Evolutionary conservation across 768 basidiomycete genomes (phyloP).

Genomic region (Suillus weaverae): DNA sequence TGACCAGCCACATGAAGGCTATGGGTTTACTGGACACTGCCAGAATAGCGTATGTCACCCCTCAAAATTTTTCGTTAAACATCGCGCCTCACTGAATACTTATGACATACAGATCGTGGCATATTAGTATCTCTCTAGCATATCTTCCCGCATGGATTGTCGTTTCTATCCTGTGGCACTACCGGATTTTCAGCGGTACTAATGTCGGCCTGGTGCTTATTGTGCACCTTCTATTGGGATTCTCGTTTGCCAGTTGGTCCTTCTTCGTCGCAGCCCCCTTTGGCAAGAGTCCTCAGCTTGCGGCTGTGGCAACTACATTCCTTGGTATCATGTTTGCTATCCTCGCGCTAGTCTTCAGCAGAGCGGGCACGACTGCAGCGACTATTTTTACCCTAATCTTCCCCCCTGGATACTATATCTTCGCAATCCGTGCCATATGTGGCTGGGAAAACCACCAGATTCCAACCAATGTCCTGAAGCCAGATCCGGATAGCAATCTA

Average conservation of each 20-base stretch:
- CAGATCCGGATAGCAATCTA: conserved; percentile 61
- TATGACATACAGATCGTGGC: conserved; percentile 50
- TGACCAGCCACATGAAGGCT: conserved; percentile 74
- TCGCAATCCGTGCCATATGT: conserved; percentile 63
- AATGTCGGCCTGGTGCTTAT: conserved; percentile 59
- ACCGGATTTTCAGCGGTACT: conserved; percentile 62
- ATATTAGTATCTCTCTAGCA: conserved; percentile 58
- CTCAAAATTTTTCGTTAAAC: not conserved
- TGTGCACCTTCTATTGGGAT: conserved; percentile 65
- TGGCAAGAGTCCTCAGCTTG: conserved; percentile 70
- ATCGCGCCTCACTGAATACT: conserved; percentile 6
- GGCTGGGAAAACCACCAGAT: conserved; percentile 65
- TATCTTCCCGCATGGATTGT: conserved; percentile 81
- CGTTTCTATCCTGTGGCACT: conserved; percentile 64
- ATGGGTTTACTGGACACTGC: conserved; percentile 79
- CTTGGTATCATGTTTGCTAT: conserved; percentile 66
- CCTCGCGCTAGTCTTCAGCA: conserved; percentile 54
- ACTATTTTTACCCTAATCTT: conserved; percentile 70
- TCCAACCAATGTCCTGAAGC: conserved; percentile 51
- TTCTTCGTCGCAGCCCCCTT: conserved; percentile 71
- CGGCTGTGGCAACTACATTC: conserved; percentile 67
- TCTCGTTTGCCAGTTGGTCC: conserved; percentile 69
- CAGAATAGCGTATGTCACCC: conserved; percentile 49
- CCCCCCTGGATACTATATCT: conserved; percentile 76
- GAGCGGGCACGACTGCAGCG: conserved; percentile 43